Evolutionary conservation across 768 basidiomycete genomes (phyloP), one percentile per base, ranked within the genome.

Genomic region (Gymnopilus dilepis): DNA sequence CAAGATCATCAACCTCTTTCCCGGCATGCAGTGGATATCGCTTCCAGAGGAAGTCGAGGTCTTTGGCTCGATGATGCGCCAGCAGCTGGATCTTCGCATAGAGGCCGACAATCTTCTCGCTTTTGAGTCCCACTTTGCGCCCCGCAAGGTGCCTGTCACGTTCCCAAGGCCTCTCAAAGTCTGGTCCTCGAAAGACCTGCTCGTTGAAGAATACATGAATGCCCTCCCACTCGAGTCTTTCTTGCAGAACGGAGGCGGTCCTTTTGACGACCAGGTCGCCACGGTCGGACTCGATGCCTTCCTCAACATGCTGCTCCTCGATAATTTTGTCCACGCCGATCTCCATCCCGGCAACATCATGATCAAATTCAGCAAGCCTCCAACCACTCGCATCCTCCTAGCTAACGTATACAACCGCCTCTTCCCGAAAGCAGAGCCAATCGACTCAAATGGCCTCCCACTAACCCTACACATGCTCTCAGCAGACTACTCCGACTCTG

Each of bases 21-120:
- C 97, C 0, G 94, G 95, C 26, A 95, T 97, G 89, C 84, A 94
- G 66, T 99, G 97, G 97, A 76, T 99, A 50, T 97, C 95, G 6
- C 82, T 99, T 17, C 92, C 95, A 0, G 94, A 99, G 69, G 97
- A 99, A 74, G 97, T 99, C 6, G 78, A 86, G 22, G 94, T 97
- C 3, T 99, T 99, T 73, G 97, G 97, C 6, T 76, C 82, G 31
- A 97, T 99, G 95, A 99, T 99, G 97, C 84, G 86, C 70, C 91
- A 88, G 67, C 97, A 99, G 73, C 83, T 99, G 21, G 95, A 99
- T 75, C 78, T 99, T 48, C 83, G 94, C 34, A 85, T 90, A 61
- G 97, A 99, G 73, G 95, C 92, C 0, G 85, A 92, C 64, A 98
- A 99, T 74, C 76, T 99, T 56, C 76, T 85, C 24, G 82, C 78